Conservation (phyloP, 2,329 filamentous ascomycete genomes). For the Colletotrichum sp. region DNA sequence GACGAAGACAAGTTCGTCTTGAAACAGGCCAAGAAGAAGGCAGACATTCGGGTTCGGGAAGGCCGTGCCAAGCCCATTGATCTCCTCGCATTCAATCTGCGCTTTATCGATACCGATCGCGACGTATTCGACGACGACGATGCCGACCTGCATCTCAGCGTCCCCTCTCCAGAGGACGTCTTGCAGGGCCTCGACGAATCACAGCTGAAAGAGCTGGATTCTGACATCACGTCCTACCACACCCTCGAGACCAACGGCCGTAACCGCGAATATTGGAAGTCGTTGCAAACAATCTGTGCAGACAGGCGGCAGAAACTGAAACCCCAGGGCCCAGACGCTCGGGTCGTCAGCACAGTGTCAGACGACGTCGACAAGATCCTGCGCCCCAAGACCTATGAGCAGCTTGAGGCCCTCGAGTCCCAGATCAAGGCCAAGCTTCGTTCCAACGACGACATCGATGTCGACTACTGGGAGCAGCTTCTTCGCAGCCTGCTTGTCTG, state of each 20-base stretch:
- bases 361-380: conserved; percentile 89
- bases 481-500: conserved; percentile 84
- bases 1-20: conserved; percentile 96
- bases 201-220: conserved; percentile 77
- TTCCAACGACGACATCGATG: conserved; percentile 91
- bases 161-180: conserved; percentile 81
- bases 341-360: conserved; percentile 82
- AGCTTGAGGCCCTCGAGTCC: conserved; percentile 84
- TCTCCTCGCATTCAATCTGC: conserved; percentile 88
- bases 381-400: conserved; percentile 81
- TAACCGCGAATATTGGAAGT: conserved; percentile 92
- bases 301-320: conserved; percentile 74
- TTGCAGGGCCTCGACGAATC: conserved; percentile 73
- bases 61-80: conserved; percentile 92
- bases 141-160: conserved; percentile 72
- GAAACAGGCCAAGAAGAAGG: conserved; percentile 97
- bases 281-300: conserved; percentile 82
- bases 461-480: conserved; percentile 96
- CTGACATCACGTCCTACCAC: conserved; percentile 81
- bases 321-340: conserved; percentile 66
- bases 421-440: conserved; percentile 87
- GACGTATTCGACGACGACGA: conserved; percentile 88
- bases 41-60: conserved; percentile 91
- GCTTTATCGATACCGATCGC: conserved; percentile 84
- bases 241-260: conserved; percentile 78